These are phyloP conservation scores for Backusella tarrabulga DNA, from an alignment of 192 early-diverging fungal genomes.

Conservation along the genomic window DNA sequence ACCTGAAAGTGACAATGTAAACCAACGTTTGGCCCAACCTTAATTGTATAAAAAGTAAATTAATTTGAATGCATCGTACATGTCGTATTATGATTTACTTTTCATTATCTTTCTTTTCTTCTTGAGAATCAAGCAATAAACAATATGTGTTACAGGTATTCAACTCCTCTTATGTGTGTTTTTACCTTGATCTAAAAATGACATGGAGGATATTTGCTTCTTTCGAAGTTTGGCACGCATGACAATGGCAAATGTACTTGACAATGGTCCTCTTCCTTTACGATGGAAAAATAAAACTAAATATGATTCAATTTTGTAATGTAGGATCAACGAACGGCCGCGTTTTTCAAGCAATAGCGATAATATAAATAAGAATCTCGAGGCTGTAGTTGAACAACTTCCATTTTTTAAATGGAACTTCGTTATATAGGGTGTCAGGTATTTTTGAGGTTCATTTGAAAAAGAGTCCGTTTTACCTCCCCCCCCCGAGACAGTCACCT, in stretches of 20 bases:
- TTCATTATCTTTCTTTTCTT: slow-evolving; percentile 63
- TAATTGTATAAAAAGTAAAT: neutral
- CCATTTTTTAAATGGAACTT: slow-evolving; percentile 46
- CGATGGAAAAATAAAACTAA: slow-evolving; percentile 24
- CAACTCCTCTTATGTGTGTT: neutral
- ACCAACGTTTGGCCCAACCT: slow-evolving; percentile 93
- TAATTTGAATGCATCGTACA: too few relatives aligned
- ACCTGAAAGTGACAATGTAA: slow-evolving; percentile 71
- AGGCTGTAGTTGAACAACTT: slow-evolving; percentile 72
- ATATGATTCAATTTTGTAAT: slow-evolving; percentile 72
- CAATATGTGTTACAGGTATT: too few relatives aligned
- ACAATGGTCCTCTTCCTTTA: slow-evolving; percentile 4
- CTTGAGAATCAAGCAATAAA: slow-evolving; percentile 40
- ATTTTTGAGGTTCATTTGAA: too few relatives aligned
- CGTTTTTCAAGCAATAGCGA: slow-evolving; percentile 69
- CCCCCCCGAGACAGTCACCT: slow-evolving; percentile 2
- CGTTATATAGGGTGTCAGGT: too few relatives aligned
- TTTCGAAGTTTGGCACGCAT: slow-evolving; percentile 1
- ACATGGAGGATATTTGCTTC: slow-evolving; percentile 8
- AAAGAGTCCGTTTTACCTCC: too few relatives aligned
- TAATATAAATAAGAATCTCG: slow-evolving; percentile 80
- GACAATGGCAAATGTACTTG: slow-evolving; percentile 5
- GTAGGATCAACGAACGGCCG: slow-evolving; percentile 88
- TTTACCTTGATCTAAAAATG: neutral
- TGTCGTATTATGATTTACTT: slow-evolving; percentile 24